Base-by-base conservation (phyloP, 192 early-diverging fungal genomes). In the Haplosporangium gracile region DNA sequence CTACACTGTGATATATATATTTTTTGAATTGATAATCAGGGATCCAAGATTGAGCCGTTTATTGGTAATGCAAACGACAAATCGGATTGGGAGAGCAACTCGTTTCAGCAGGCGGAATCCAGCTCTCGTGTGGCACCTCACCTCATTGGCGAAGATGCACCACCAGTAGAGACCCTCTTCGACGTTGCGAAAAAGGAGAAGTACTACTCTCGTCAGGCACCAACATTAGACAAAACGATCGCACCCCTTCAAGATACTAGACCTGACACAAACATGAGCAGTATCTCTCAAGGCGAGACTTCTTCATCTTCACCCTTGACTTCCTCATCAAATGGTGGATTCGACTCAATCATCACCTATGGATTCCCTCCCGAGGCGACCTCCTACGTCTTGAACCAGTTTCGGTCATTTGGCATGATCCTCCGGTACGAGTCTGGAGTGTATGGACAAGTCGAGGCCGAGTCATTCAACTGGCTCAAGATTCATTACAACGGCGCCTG, bases 381-480 rank as follows among this genome's bases (percentile, higher is more conserved):
- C 2, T 85, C 83, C 10, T 78, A 78, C 39, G 68, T 85, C 36
- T 36, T 85, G 32, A 78, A 85, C 15, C 76, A 85, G 13, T 85
- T 85, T 78, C 74, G 74, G 13, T 65, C 71, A 3, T 85, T 85
- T 77, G 83, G 83, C 42, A 75, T 74, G 39, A 69, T 85, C 51
- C 70, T 38, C 7, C 78, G 74, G 5, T 75, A 75, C 32, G 76
- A 77, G 60, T 39, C 83, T 26, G 83, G 83, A 72, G 65, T 40
- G 4, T 80, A 85, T 70, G 78, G 83, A 49, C 68, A 43, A 22
- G 65, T 65, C 2, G 42, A 42, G 2, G 47, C 74, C 22, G 83
- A 80, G 38, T 79, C 78, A 5, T 85, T 85, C 42, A 80, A 85
- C 70, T 85, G 78, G 78, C 83, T 85, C 43, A 79, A 79, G 70